Conservation (phyloP, 1,139 yeast species). For the Zygoascus sp. region DNA sequence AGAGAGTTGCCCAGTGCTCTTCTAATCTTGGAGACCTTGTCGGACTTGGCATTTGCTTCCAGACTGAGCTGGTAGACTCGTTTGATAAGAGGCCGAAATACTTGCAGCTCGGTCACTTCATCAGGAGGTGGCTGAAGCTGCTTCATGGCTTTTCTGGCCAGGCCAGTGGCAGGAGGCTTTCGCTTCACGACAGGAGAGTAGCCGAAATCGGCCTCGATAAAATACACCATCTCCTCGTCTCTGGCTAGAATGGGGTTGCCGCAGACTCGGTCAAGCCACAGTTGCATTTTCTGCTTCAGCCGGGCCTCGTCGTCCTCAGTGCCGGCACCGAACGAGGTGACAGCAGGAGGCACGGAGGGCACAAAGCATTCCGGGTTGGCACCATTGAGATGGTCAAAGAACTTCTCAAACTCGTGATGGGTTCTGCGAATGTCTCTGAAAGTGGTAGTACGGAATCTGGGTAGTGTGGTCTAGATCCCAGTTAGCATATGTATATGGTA, state of each 20-base stretch:
- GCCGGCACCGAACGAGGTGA: constrained; percentile 73
- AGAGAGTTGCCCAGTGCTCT: constrained; percentile 54
- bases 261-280: constrained; percentile 79
- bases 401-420: constrained; percentile 66
- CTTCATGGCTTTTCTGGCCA: constrained; percentile 81
- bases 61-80: constrained; percentile 60
- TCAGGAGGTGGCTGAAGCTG: constrained; percentile 92
- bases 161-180: constrained; percentile 68
- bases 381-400: constrained; percentile 71
- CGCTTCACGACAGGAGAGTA: constrained; percentile 41
- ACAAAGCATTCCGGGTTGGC: constrained; percentile 91
- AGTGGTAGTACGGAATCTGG: constrained; percentile 64
- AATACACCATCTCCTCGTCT: constrained; percentile 84
- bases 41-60: constrained; percentile 53
- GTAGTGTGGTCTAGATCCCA: constrained; percentile 40
- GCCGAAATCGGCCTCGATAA: constrained; percentile 84
- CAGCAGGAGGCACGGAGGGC: constrained; percentile 75
- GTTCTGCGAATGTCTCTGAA: constrained; percentile 80
- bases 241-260: constrained; percentile 71
- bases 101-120: constrained; percentile 73
- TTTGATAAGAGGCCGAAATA: constrained; percentile 81
- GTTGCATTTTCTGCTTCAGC: constrained; percentile 60
- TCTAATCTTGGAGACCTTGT: constrained; percentile 51
- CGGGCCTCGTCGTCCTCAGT: constrained; percentile 74
- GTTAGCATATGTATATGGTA: not conserved